Conservation (phyloP, 768 basidiomycete genomes). For the Suillus clintonianus region DNA sequence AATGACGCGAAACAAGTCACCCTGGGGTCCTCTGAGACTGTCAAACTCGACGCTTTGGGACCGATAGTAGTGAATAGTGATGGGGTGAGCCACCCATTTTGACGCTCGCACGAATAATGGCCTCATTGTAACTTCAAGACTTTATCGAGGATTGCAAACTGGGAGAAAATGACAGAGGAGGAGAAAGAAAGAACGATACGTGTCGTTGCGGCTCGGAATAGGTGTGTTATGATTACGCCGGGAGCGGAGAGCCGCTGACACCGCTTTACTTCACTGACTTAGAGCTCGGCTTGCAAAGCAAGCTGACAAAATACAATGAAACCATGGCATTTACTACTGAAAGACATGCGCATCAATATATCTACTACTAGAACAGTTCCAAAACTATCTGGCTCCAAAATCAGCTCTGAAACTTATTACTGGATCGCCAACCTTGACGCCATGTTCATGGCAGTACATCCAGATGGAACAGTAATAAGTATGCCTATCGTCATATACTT, state of each 20-base stretch:
- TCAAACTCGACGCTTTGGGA: constrained; percentile 60
- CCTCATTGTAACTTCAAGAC: constrained; percentile 41
- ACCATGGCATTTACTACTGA: neutral
- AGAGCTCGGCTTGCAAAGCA: neutral
- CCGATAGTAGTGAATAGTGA: constrained; percentile 71
- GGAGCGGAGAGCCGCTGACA: neutral
- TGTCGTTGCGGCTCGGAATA: constrained; percentile 54
- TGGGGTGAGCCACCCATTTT: constrained; percentile 44
- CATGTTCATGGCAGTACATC: neutral
- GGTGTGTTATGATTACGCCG: constrained; percentile 32
- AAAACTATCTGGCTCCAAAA: neutral
- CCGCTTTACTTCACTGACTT: neutral
- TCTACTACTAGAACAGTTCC: neutral
- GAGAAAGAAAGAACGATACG: constrained; percentile 60
- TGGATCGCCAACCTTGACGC: neutral
- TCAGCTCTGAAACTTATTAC: neutral
- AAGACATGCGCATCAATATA: neutral
- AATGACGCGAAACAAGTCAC: constrained; percentile 13
- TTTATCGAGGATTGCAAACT: constrained; percentile 65
- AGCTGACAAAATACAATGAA: neutral
- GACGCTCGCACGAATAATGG: neutral
- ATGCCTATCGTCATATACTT: neutral
- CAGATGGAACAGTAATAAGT: neutral
- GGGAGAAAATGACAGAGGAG: constrained; percentile 55
- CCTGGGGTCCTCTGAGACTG: constrained; percentile 23